phyloP scores from a whole-genome alignment of 2,329 filamentous ascomycete species.

The Fusarium nygamai region DNA sequence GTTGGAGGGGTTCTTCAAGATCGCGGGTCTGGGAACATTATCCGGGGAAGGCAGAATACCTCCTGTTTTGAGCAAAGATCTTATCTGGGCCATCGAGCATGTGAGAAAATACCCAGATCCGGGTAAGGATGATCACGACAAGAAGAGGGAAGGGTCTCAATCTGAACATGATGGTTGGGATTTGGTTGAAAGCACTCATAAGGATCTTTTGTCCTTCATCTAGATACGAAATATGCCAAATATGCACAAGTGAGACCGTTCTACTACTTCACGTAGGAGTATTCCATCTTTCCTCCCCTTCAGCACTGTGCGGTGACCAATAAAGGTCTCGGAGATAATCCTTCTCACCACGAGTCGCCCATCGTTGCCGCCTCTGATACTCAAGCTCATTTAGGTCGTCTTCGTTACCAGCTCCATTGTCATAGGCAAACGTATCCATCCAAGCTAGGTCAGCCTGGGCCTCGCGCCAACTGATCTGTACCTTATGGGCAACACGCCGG shows the following conservation, averaged over 20 bases:
- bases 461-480: background rate
- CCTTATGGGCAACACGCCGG: background rate
- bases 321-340: background rate
- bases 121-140: constrained; percentile 15
- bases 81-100: constrained; percentile 60
- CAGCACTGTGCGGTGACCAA: background rate
- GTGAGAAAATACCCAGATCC: constrained; percentile 58
- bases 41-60: constrained; percentile 58
- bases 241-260: background rate
- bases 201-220: constrained; percentile 3
- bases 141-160: background rate
- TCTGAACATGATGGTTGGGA: constrained; percentile 13
- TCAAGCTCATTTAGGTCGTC: background rate
- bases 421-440: background rate
- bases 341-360: background rate
- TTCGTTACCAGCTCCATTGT: background rate
- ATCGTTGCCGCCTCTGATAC: background rate
- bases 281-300: background rate
- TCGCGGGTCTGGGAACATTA: constrained; percentile 61
- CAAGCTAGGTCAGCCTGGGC: background rate
- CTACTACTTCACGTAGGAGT: background rate
- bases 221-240: background rate
- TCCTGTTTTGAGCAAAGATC: constrained; percentile 54
- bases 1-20: constrained; percentile 56
- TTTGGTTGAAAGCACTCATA: constrained; percentile 3